Evolutionary conservation across 2,329 filamentous ascomycete species (phyloP), one percentile per base, ranked within the genome.

Genomic region (Aspergillus sp.): DNA sequence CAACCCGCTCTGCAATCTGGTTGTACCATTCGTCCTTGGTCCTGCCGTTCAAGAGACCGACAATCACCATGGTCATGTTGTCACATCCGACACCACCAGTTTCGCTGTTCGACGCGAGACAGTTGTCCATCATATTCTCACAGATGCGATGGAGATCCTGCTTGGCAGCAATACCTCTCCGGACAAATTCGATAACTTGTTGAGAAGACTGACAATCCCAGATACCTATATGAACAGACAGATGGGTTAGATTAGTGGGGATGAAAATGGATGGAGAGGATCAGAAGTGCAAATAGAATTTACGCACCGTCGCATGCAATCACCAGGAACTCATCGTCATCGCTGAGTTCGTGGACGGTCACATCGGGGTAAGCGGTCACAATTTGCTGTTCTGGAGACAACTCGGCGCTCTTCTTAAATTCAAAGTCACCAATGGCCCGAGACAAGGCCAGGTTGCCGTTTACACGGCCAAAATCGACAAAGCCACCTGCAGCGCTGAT

Each of bases 81-180:
- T 98, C 93, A 70, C 93, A 98, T 53, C 93, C 93, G 53, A 98
- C 91, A 54, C 93, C 93, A 47, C 93, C 93, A 27, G 91, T 96
- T 74, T 98, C 93, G 58, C 90, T 95, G 80, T 95, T 97, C 52
- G 90, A 95, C 37, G 93, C 90, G 56, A 98, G 79, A 68, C 93
- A 98, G 76, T 97, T 98, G 77, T 98, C 91, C 93, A 98, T 98
- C 89, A 98, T 95, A 75, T 98, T 98, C 74, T 98, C 93, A 71
- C 91, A 97, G 63, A 98, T 97, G 68, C 88, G 87, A 48, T 90
- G 84, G 45, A 98, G 81, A 44, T 94, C 87, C 73, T 98, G 93
- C 77, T 95, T 95, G 45, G 90, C 90, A 44, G 90, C 91, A 68
- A 98, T 95, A 49, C 93, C 93, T 65, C 93, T 86, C 68, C 93